Evolutionary conservation across 2,329 filamentous ascomycete genomes (phyloP).

Genomic region (Hawksworthiomyces lignivorus): DNA sequence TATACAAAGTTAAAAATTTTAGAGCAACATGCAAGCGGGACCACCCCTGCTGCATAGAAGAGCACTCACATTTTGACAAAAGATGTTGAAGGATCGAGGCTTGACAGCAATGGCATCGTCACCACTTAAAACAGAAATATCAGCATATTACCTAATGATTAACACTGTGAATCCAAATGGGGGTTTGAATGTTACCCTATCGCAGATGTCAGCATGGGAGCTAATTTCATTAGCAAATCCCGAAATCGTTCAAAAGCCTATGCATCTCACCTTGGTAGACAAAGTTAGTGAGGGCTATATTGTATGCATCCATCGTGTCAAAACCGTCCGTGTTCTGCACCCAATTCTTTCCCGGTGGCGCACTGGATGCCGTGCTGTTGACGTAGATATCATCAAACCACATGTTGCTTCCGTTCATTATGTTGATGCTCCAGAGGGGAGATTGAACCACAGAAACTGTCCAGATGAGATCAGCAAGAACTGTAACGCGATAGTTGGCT

Average conservation of each 20-base stretch:
- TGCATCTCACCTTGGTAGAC: conserved; percentile 38
- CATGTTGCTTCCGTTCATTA: conserved; percentile 50
- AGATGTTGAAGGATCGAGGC: conserved; percentile 44
- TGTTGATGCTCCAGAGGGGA: conserved; percentile 46
- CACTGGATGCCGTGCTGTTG: conserved; percentile 42
- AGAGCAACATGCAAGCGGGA: background rate
- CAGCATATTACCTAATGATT: no score
- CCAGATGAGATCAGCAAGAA: no score
- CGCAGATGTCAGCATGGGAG: background rate
- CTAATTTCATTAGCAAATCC: background rate
- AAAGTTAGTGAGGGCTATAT: conserved; percentile 42
- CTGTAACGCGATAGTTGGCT: no score
- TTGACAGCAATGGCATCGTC: conserved; percentile 53
- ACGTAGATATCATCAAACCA: conserved; percentile 40
- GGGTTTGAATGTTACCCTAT: no score
- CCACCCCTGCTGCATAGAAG: no score
- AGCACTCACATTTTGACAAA: conserved; percentile 32
- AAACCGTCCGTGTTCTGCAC: conserved; percentile 52
- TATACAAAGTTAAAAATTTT: background rate
- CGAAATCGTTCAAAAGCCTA: background rate
- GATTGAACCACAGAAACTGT: conserved; percentile 39
- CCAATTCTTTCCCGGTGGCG: conserved; percentile 45
- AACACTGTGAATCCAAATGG: no score
- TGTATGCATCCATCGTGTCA: conserved; percentile 46
- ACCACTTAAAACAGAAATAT: conserved; percentile 20